Base-by-base conservation (phyloP, 2,329 filamentous ascomycete species). In the Sclerotinia subarctica region DNA sequence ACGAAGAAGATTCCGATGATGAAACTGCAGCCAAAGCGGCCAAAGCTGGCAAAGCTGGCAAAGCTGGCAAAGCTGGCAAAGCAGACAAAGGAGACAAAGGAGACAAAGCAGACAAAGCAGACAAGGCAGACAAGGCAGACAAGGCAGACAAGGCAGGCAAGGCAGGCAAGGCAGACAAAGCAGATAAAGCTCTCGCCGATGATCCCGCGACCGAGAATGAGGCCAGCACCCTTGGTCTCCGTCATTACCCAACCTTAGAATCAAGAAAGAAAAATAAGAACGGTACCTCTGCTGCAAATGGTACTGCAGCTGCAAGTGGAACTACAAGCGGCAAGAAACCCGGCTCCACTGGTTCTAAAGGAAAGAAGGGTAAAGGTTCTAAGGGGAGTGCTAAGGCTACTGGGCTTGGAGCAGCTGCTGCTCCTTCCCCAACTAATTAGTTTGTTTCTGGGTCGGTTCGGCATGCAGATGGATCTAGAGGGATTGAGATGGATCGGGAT, bases 241-340 rank as follows among this genome's bases (percentile, higher is more conserved):
- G 72, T 68, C 53, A 65, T 47, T 38, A 69, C 3, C 72, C 70
- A 8, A 62, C 68, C 0, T 70, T 73, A 26, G 70, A 74, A 52
- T 26, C 68, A 10, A 35, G 72, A 59, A 73, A 73, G 47, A 59
- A 52, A 29, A 69, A 70, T 56, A 72, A 73, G 68, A 72, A 70
- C 21, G 68, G 63, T 32, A 71, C 70, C 26, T 65, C 70, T 56
- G 35, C 60, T 47, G 60, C 38, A 15, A 72, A 70, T 19, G 68
- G 63, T 32, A 71, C 70, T 29, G 66, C 70, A 47, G 49, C 60
- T 42, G 64, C 51, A 15, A 51, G 21, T 24, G 53, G 21, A 10
- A 26, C 52, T 11, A 46, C 44, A 15, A 52, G n/a, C 21, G 38
- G 35, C 3, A 59, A n/a, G 4, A 65, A 47, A 24, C 19, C 47